Evolutionary conservation across 306 rosid species (phyloP).

Genomic region (Prunus kanzakura): DNA sequence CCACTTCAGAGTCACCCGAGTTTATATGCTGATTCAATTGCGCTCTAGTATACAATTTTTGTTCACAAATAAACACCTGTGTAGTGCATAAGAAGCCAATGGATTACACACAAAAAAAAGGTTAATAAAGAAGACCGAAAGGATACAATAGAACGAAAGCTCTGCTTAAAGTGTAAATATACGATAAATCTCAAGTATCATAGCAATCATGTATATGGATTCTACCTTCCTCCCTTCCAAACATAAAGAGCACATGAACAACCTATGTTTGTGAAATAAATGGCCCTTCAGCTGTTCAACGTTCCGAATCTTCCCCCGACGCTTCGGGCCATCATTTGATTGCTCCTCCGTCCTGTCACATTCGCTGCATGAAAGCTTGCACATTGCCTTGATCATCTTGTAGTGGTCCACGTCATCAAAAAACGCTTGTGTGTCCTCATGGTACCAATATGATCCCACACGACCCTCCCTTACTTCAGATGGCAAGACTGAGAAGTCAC

Average conservation of each 20-base stretch:
- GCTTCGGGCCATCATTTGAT: slow-evolving; percentile 52
- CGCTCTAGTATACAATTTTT: slow-evolving; percentile 75
- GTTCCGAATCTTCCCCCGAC: slow-evolving; percentile 61
- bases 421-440: slow-evolving; percentile 45
- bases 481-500: slow-evolving; percentile 50
- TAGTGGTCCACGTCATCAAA: slow-evolving; percentile 56
- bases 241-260: slow-evolving; percentile 82
- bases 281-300: slow-evolving; percentile 90
- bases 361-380: slow-evolving; percentile 67
- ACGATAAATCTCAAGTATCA: background rate
- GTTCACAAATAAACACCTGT: slow-evolving; percentile 91
- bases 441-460: slow-evolving; percentile 46
- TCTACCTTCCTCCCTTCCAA: slow-evolving; percentile 93
- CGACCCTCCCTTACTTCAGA: slow-evolving; percentile 44
- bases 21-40: slow-evolving; percentile 77
- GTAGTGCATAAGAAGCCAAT: slow-evolving; percentile 6
- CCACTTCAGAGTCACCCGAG: slow-evolving; percentile 92
- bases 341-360: slow-evolving; percentile 90
- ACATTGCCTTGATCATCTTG: slow-evolving; percentile 64
- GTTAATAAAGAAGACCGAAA: background rate
- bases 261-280: slow-evolving; percentile 73
- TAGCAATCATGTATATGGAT: background rate
- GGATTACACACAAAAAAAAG: no score
- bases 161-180: background rate
- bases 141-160: background rate